Percentiles rank a stretch among this genome's conserved stretches.
phyloP scores from a whole-genome alignment of 495 filamentous ascomycete genomes.

The Penicillium arizonense region DNA sequence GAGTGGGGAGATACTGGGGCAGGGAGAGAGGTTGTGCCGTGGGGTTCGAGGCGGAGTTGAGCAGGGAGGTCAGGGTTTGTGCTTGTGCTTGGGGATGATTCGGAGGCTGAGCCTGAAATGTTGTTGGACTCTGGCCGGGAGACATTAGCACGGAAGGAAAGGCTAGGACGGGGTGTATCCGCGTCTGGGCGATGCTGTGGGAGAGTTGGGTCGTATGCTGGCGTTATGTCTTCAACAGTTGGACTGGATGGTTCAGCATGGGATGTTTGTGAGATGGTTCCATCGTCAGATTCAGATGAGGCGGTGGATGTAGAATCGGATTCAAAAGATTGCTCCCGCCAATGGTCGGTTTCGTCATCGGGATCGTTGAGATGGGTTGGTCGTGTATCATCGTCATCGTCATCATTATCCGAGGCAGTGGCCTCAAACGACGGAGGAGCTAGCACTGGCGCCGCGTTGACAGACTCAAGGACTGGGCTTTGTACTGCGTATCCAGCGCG shows the following conservation, averaged over 20 bases:
- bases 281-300: slow-evolving; percentile 13
- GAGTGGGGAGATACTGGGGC: slow-evolving; percentile 32
- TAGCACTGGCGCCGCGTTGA: slow-evolving; percentile 19
- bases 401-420: slow-evolving; percentile 23
- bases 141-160: slow-evolving; percentile 12
- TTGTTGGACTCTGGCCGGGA: not conserved
- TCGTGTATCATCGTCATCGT: slow-evolving; percentile 14
- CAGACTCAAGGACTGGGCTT: slow-evolving; percentile 21
- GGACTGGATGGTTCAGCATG: slow-evolving; percentile 19
- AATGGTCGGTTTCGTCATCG: not conserved
- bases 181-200: slow-evolving; percentile 66
- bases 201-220: slow-evolving; percentile 62
- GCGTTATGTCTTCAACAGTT: slow-evolving; percentile 1
- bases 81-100: slow-evolving; percentile 8
- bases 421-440: slow-evolving; percentile 19
- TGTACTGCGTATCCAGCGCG: slow-evolving; percentile 48
- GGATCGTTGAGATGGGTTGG: slow-evolving; percentile 4
- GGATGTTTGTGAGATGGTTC: slow-evolving; percentile 13
- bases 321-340: not conserved
- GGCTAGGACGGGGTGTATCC: slow-evolving; percentile 14
- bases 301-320: slow-evolving; percentile 15
- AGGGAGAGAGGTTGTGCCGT: slow-evolving; percentile 34
- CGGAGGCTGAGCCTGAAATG: slow-evolving; percentile 1
- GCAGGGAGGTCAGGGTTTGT: slow-evolving; percentile 20
- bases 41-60: slow-evolving; percentile 33